Conservation (phyloP, 768 basidiomycete genomes). For the Tricholoma sp. region DNA sequence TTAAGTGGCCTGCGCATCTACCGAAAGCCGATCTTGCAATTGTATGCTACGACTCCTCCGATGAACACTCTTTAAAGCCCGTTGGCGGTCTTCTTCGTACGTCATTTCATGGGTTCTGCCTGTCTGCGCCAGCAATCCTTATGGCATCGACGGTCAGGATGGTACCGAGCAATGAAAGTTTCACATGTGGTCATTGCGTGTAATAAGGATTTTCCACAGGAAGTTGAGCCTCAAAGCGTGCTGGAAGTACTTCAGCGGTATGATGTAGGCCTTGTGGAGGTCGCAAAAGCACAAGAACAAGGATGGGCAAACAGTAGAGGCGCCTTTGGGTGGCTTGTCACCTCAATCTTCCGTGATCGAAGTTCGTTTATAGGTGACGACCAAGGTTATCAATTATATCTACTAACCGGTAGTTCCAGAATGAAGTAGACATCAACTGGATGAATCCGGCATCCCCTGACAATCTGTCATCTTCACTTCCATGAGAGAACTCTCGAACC, state of each 20-base stretch:
- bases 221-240: slow-evolving; percentile 54
- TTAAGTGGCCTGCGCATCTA: slow-evolving; percentile 43
- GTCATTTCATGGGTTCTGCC: slow-evolving; percentile 23
- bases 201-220: slow-evolving; percentile 68
- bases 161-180: slow-evolving; percentile 51
- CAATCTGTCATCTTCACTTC: slow-evolving; percentile 41
- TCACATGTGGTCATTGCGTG: slow-evolving; percentile 79
- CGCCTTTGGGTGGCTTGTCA: slow-evolving; percentile 71
- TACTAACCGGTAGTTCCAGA: slow-evolving; percentile 17
- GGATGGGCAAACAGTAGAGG: slow-evolving; percentile 71
- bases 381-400: not conserved
- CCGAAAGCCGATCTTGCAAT: slow-evolving; percentile 73
- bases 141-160: slow-evolving; percentile 34
- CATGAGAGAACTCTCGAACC: slow-evolving; percentile 53
- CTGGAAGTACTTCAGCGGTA: slow-evolving; percentile 48
- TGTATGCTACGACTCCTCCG: slow-evolving; percentile 79
- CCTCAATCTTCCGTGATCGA: slow-evolving; percentile 51
- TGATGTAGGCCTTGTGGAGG: slow-evolving; percentile 77
- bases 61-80: slow-evolving; percentile 55
- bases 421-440: slow-evolving; percentile 23
- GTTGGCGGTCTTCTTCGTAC: slow-evolving; percentile 68
- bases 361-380: slow-evolving; percentile 24
- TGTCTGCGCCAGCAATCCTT: not conserved
- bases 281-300: slow-evolving; percentile 47
- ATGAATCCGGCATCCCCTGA: slow-evolving; percentile 72